These are phyloP conservation scores for Fonsecaea pedrosoi DNA, from an alignment of 2,329 filamentous ascomycete genomes.

Conservation along the genomic window DNA sequence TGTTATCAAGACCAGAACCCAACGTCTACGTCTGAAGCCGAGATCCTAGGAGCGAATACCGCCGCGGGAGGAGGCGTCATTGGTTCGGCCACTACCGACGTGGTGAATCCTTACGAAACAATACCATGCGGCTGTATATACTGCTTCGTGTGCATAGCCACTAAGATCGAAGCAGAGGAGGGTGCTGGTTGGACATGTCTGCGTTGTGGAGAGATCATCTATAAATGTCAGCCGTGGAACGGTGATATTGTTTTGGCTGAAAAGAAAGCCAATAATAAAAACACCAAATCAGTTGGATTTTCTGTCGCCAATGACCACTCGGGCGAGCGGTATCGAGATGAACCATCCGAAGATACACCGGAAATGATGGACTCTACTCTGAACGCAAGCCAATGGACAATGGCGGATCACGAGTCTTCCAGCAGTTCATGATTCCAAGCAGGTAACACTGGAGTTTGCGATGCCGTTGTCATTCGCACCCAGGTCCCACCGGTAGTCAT, in stretches of 20 bases:
- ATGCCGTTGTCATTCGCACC: background rate
- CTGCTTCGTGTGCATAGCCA: slow-evolving; percentile 94
- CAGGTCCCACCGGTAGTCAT: background rate
- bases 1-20: slow-evolving; percentile 95
- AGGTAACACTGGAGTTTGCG: background rate
- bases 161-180: slow-evolving; percentile 86
- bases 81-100: slow-evolving; percentile 87
- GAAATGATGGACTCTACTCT: slow-evolving; percentile 28
- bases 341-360: slow-evolving; percentile 2
- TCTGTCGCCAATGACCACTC: slow-evolving; percentile 37
- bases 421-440: slow-evolving; percentile 7
- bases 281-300: slow-evolving; percentile 63
- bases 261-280: slow-evolving; percentile 51
- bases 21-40: slow-evolving; percentile 71
- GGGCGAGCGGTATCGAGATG: slow-evolving; percentile 11
- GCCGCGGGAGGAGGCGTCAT: slow-evolving; percentile 80
- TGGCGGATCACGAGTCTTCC: slow-evolving; percentile 26
- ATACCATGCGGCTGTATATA: slow-evolving; percentile 90
- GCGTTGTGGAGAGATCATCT: slow-evolving; percentile 81
- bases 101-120: slow-evolving; percentile 95
- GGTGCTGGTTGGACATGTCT: slow-evolving; percentile 93
- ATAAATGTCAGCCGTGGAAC: slow-evolving; percentile 87
- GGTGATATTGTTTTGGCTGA: slow-evolving; percentile 77
- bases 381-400: slow-evolving; percentile 32
- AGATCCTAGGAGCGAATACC: slow-evolving; percentile 71